These are phyloP conservation scores for Plasmodium blacklocki DNA, from an alignment of 169 alveolate species.

Conservation along the genomic window DNA sequence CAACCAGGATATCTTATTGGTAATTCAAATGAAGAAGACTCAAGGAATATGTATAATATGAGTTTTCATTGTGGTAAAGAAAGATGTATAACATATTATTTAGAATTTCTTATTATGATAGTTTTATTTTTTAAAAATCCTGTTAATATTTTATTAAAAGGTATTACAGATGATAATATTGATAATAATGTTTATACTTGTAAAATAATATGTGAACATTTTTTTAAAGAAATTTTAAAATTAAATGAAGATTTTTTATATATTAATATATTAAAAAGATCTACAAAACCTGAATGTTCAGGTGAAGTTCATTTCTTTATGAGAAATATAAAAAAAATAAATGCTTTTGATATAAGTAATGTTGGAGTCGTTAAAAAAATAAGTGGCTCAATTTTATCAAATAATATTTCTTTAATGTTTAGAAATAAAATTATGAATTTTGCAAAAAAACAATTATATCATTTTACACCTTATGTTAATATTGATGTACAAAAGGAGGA, in stretches of 20 bases:
- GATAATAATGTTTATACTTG: slow-evolving; percentile 68
- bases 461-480: slow-evolving; percentile 61
- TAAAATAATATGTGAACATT: slow-evolving; percentile 60
- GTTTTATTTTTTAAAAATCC: slow-evolving; percentile 75
- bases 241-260: slow-evolving; percentile 47
- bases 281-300: slow-evolving; percentile 32
- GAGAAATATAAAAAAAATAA: slow-evolving; percentile 38
- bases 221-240: slow-evolving; percentile 67
- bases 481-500: slow-evolving; percentile 29
- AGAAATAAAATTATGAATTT: slow-evolving; percentile 60
- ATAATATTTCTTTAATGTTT: slow-evolving; percentile 53
- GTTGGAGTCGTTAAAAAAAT: slow-evolving; percentile 69
- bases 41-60: slow-evolving; percentile 41
- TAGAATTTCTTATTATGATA: slow-evolving; percentile 72
- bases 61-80: slow-evolving; percentile 73
- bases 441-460: slow-evolving; percentile 42
- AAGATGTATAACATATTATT: slow-evolving; percentile 70
- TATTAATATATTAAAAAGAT: slow-evolving; percentile 67
- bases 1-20: slow-evolving; percentile 77
- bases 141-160: slow-evolving; percentile 65
- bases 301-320: slow-evolving; percentile 75
- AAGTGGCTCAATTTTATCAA: slow-evolving; percentile 37
- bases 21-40: slow-evolving; percentile 56
- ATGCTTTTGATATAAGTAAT: slow-evolving; percentile 58
- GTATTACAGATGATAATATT: slow-evolving; percentile 68